Percentiles rank a stretch among this genome's conserved stretches.
Conservation (phyloP, 495 filamentous ascomycete species). For the Chaetomidium leptoderma region DNA sequence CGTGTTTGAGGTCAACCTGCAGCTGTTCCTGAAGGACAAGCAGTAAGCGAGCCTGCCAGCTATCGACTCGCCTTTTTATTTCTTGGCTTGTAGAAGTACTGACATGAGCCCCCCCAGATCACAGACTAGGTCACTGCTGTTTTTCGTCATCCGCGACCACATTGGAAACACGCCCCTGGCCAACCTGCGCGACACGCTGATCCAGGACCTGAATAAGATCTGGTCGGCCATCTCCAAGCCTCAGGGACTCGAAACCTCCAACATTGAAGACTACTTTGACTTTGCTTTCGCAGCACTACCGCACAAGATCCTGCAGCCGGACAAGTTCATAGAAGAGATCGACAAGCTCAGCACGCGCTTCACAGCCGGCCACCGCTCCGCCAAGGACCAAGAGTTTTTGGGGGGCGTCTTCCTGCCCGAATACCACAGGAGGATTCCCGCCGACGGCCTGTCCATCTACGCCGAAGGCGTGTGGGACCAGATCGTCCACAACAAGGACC, state of each 20-base stretch:
- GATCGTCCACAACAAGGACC: slow-evolving; percentile 96
- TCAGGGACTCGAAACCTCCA: slow-evolving; percentile 76
- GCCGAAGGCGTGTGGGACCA: slow-evolving; percentile 95
- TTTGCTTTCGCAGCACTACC: slow-evolving; percentile 94
- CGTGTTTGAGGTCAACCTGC: slow-evolving; percentile 96
- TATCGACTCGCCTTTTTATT: neutral
- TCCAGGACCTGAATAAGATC: slow-evolving; percentile 84
- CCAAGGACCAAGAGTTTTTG: slow-evolving; percentile 66
- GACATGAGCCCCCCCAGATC: slow-evolving; percentile 49
- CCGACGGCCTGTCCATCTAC: slow-evolving; percentile 90
- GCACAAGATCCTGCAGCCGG: slow-evolving; percentile 92
- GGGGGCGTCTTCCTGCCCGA: slow-evolving; percentile 85
- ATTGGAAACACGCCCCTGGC: slow-evolving; percentile 83
- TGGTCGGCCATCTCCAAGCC: slow-evolving; percentile 93
- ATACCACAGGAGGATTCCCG: slow-evolving; percentile 92
- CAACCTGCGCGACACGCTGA: slow-evolving; percentile 82
- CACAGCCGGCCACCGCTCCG: slow-evolving; percentile 65
- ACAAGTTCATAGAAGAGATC: slow-evolving; percentile 80
- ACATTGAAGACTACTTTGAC: slow-evolving; percentile 95
- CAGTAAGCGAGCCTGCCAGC: too few species aligned
- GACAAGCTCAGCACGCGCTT: slow-evolving; percentile 78
- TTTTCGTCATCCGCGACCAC: slow-evolving; percentile 98
- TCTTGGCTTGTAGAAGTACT: neutral
- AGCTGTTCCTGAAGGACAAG: slow-evolving; percentile 90
- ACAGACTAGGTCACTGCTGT: slow-evolving; percentile 84